phyloP scores from a whole-genome alignment of 371 early-diverging fungal genomes.

The Mucor circinelloides region DNA sequence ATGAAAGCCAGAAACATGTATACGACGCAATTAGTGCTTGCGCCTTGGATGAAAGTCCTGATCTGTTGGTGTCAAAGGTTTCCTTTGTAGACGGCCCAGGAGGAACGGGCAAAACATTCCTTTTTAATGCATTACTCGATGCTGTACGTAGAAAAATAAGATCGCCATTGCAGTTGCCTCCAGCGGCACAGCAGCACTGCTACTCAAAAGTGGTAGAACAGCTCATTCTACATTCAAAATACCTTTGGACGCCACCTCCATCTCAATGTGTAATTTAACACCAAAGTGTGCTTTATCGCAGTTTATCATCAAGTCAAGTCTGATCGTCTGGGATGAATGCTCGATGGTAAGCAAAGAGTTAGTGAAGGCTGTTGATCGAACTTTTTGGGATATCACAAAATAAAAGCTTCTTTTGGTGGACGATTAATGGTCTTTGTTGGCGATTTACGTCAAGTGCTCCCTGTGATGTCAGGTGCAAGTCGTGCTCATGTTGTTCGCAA shows the following conservation, averaged over 20 bases:
- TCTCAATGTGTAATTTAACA: constrained; percentile 15
- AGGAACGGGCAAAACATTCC: not conserved
- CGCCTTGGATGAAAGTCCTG: too few species aligned
- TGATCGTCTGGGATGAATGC: constrained; percentile 42
- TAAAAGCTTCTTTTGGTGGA: constrained; percentile 30
- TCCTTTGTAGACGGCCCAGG: too few species aligned
- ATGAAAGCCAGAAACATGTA: too few species aligned
- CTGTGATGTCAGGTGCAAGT: constrained; percentile 9
- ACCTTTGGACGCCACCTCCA: constrained; percentile 11
- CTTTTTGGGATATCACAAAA: constrained; percentile 22
- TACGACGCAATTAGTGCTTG: too few species aligned
- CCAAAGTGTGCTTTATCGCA: not conserved
- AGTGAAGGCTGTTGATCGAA: constrained; percentile 27
- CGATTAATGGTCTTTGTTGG: constrained; percentile 23
- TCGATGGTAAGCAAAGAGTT: constrained; percentile 24
- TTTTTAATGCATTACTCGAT: constrained; percentile 7
- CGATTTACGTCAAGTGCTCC: constrained; percentile 24
- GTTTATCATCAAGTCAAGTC: constrained; percentile 4
- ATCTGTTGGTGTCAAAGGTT: too few species aligned
- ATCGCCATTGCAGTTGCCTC: constrained; percentile 18
- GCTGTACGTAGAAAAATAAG: not conserved
- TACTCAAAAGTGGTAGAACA: constrained; percentile 32
- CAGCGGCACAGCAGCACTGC: constrained; percentile 29
- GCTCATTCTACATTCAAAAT: constrained; percentile 31
- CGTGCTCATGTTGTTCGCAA: constrained; percentile 1